Conservation (phyloP, 2,329 filamentous ascomycete species). For the Westerdykella sp. region DNA sequence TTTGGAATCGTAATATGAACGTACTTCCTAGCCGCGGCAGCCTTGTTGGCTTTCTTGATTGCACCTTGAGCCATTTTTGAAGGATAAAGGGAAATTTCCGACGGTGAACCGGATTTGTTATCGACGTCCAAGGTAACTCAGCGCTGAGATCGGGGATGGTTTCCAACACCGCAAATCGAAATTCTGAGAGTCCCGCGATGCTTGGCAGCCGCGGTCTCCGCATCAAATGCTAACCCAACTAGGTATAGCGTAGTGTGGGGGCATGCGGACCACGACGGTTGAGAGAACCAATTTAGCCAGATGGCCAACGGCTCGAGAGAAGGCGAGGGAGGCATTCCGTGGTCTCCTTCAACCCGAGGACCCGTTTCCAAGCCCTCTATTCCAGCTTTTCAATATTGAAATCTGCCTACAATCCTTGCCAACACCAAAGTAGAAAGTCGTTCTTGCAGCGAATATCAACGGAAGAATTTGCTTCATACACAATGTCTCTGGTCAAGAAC, state of each 20-base stretch:
- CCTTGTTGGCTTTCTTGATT: constrained; percentile 41
- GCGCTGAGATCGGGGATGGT: no score
- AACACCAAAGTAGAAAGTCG: not conserved
- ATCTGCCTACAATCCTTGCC: not conserved
- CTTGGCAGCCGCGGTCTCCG: not conserved
- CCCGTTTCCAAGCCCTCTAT: constrained; percentile 20
- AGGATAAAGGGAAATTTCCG: no score
- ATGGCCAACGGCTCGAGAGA: not conserved
- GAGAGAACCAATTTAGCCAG: not conserved
- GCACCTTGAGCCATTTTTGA: constrained; percentile 43
- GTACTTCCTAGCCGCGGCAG: constrained; percentile 37
- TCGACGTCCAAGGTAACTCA: no score
- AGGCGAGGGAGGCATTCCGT: not conserved
- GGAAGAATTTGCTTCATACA: constrained; percentile 22
- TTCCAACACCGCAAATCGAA: not conserved
- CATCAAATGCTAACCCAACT: not conserved
- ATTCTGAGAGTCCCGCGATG: not conserved
- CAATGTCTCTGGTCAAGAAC: not conserved
- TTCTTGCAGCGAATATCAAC: not conserved
- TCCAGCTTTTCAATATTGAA: not conserved
- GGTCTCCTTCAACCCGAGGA: constrained; percentile 19
- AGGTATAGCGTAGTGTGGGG: constrained; percentile 3
- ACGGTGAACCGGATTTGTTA: no score
- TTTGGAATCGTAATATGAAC: constrained; percentile 4
- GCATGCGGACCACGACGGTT: not conserved